phyloP scores from a whole-genome alignment of 1,284 basidiomycete species.

The Anthracocystis panici-leucophaei region DNA sequence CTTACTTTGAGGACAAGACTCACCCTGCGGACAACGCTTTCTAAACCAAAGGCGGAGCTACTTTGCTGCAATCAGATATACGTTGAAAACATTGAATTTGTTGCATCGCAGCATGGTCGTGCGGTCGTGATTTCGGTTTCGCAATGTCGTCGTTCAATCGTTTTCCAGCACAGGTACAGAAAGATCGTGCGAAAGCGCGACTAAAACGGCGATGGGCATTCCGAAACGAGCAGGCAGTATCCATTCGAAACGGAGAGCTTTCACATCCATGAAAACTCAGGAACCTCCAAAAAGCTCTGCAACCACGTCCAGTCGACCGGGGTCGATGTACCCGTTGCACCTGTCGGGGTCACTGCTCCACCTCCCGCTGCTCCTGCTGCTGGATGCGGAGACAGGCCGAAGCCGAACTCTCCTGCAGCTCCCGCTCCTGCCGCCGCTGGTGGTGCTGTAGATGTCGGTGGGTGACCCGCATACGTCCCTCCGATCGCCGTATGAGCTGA shows the following conservation, averaged over 20 bases:
- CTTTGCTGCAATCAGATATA: not conserved
- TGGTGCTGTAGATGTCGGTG: not conserved
- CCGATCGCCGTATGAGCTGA: conserved; percentile 5
- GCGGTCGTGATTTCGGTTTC: too few species aligned
- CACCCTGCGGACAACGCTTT: conserved; percentile 54
- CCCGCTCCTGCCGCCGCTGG: not conserved
- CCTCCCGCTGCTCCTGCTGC: conserved; percentile 1
- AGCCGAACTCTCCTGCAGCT: conserved; percentile 17
- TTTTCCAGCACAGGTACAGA: too few species aligned
- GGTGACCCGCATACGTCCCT: not conserved
- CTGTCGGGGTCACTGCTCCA: conserved; percentile 23
- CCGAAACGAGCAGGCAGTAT: not conserved
- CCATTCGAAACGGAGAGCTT: too few species aligned
- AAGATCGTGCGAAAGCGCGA: too few species aligned
- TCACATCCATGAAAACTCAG: conserved; percentile 53
- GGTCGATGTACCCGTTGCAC: conserved; percentile 37
- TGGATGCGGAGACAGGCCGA: not conserved
- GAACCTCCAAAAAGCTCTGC: conserved; percentile 52
- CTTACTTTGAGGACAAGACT: conserved; percentile 57
- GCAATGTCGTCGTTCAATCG: too few species aligned
- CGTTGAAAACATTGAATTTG: too few species aligned
- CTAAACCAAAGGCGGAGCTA: conserved; percentile 6
- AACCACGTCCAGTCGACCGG: conserved; percentile 54
- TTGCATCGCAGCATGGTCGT: too few species aligned
- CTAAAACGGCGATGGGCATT: not conserved